Evolutionary conservation across 768 basidiomycete genomes (phyloP).

Genomic region (Cystobasidium onofrii): DNA sequence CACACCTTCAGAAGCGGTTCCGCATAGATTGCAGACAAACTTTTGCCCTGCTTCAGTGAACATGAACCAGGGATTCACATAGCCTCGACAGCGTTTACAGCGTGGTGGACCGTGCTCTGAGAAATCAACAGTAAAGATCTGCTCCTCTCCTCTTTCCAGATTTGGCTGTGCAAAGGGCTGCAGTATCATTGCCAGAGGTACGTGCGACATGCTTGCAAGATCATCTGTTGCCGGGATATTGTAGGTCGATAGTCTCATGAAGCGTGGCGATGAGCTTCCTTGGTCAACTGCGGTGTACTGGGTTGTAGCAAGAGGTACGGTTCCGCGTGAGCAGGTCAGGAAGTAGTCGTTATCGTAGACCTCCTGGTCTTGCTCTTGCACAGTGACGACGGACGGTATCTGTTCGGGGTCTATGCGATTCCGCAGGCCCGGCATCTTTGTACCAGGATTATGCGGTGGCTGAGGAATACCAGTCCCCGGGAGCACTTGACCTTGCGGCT

Average conservation of each 20-base stretch:
- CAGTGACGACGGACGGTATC: constrained; percentile 80
- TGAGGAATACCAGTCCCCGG: constrained; percentile 52
- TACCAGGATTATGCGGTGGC: constrained; percentile 62
- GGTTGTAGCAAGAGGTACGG: constrained; percentile 71
- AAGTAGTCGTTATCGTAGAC: constrained; percentile 64
- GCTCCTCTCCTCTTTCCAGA: constrained; percentile 60
- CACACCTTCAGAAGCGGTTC: constrained; percentile 73
- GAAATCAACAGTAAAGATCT: constrained; percentile 67
- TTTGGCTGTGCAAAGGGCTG: constrained; percentile 85
- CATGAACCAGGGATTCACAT: constrained; percentile 86
- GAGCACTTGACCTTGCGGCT: constrained; percentile 24
- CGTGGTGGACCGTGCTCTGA: constrained; percentile 62
- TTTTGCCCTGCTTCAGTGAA: constrained; percentile 73
- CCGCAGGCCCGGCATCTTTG: constrained; percentile 59
- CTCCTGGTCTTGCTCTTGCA: constrained; percentile 68
- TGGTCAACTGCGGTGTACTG: constrained; percentile 88
- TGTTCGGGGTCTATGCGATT: constrained; percentile 76
- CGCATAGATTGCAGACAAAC: constrained; percentile 91
- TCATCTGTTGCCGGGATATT: constrained; percentile 71
- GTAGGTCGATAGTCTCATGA: constrained; percentile 81
- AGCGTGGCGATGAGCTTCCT: constrained; percentile 69
- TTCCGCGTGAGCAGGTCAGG: constrained; percentile 56
- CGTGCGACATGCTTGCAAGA: constrained; percentile 67
- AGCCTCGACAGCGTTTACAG: constrained; percentile 74
- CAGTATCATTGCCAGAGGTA: constrained; percentile 74